Base-by-base conservation (phyloP, 2,329 filamentous ascomycete species). In the Phaeoacremonium minimum region DNA sequence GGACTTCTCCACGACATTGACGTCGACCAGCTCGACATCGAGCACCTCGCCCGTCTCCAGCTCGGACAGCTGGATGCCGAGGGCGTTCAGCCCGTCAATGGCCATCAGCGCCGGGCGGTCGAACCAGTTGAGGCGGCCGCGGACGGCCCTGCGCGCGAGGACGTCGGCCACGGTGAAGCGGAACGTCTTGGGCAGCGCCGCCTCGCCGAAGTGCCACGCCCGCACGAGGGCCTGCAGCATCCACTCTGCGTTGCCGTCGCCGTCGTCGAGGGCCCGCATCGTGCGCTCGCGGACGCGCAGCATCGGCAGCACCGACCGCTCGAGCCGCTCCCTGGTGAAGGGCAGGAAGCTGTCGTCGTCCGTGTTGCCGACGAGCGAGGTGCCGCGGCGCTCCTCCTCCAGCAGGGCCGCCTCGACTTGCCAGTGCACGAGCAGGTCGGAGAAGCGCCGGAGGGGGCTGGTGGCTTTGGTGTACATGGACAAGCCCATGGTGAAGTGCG, bases 391-490 rank as follows among this genome's bases (percentile, higher is more conserved):
- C 20, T 51, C 44, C 53, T 74, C 71, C 44, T 69, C 60, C 7
- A 63, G 48, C 19, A 85, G 58, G 8, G 75, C 71, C 3, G 71
- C 73, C 49, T 82, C 72, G 43, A 85, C 75, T 54, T 85, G 80
- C 76, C 77, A 84, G 58, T 84, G 80, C 2, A 75, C 69, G 19
- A 85, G 52, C 32, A 85, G 59, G 54, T 85, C 81, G 5, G 65
- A 58, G 56, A 73, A 84, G 30, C 81, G 73, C 20, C 81, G 76
- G n/a, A 85, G 66, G 14, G 81, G 81, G 33, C 75, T 81, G 7
- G 81, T 85, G 28, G 72, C 72, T 46, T 80, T 83, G 40, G 74
- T 63, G 54, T 84, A 83, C 60, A 75, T 73, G 36, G 77, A 67
- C 2, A 74, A 51, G 14, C 80, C 81, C 40, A 83, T 65, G 30